phyloP scores from a whole-genome alignment of 176 grass and related monocot genomes.

The Alopecurus myosuroides region DNA sequence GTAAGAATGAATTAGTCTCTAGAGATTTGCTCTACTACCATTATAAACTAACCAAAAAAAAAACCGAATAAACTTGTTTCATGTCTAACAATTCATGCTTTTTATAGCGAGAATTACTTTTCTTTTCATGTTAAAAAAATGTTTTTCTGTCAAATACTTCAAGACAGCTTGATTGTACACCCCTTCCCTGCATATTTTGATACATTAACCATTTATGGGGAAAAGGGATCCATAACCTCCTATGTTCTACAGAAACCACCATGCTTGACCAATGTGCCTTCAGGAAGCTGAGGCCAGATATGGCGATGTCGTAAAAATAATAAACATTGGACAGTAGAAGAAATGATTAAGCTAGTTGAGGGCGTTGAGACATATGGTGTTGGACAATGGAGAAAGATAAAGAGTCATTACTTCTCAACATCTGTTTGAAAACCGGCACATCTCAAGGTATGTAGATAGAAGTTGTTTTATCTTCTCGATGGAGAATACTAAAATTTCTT shows the following conservation, averaged over 20 bases:
- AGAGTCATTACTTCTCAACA: background rate
- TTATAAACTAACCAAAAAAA: background rate
- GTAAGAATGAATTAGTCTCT: background rate
- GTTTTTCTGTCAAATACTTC: background rate
- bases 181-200: background rate
- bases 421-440: constrained; percentile 1
- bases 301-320: constrained; percentile 25
- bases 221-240: background rate
- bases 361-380: constrained; percentile 1
- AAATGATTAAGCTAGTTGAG: background rate
- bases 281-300: no score
- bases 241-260: background rate
- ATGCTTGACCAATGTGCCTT: no score
- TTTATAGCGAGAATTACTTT: background rate
- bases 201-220: background rate
- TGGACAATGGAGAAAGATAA: background rate
- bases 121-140: background rate
- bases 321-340: background rate
- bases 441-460: constrained; percentile 9
- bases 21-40: background rate
- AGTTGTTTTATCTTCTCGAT: background rate
- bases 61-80: background rate
- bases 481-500: background rate
- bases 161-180: background rate
- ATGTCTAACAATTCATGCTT: background rate